Conservation (phyloP, 192 early-diverging fungal genomes). For the Coemansia sp. region DNA sequence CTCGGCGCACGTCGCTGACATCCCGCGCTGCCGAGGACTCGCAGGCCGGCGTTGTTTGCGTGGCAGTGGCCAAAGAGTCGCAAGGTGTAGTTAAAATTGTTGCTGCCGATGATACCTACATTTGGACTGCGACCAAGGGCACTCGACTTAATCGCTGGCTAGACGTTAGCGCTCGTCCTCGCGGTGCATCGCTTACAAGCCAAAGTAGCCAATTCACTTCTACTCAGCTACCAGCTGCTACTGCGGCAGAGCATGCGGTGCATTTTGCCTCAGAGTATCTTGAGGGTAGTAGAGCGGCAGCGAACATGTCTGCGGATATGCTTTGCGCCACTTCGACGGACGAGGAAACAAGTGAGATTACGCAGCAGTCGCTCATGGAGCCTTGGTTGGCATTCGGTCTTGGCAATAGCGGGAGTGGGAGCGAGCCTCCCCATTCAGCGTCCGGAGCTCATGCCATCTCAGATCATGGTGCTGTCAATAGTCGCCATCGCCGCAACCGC, state of each 20-base stretch:
- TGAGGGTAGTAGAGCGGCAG: too few species aligned
- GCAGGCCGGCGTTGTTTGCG: slow-evolving; percentile 48
- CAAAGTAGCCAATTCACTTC: slow-evolving; percentile 2
- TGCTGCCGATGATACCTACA: slow-evolving; percentile 75
- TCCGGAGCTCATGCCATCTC: background rate
- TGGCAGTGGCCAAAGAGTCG: slow-evolving; percentile 83
- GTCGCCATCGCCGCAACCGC: slow-evolving; percentile 22
- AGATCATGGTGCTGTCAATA: background rate
- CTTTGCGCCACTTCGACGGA: too few species aligned
- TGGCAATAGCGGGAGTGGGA: background rate
- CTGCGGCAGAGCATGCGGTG: background rate
- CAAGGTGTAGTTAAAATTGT: slow-evolving; percentile 81
- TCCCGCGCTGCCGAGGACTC: slow-evolving; percentile 16
- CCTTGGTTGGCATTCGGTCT: slow-evolving; percentile 4
- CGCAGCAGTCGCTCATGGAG: slow-evolving; percentile 13
- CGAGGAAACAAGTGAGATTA: slow-evolving; percentile 7
- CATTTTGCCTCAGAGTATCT: background rate
- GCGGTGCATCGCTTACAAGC: background rate
- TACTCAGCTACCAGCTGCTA: background rate
- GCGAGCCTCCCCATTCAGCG: too few species aligned
- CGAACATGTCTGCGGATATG: too few species aligned
- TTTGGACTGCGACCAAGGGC: slow-evolving; percentile 88
- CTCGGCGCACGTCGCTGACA: slow-evolving; percentile 14
- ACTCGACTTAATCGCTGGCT: slow-evolving; percentile 83
- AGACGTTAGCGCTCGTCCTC: slow-evolving; percentile 22